Evolutionary conservation across 805 yeast genomes (phyloP), one percentile per base, ranked within the genome.

Genomic region (Candida anglica): DNA sequence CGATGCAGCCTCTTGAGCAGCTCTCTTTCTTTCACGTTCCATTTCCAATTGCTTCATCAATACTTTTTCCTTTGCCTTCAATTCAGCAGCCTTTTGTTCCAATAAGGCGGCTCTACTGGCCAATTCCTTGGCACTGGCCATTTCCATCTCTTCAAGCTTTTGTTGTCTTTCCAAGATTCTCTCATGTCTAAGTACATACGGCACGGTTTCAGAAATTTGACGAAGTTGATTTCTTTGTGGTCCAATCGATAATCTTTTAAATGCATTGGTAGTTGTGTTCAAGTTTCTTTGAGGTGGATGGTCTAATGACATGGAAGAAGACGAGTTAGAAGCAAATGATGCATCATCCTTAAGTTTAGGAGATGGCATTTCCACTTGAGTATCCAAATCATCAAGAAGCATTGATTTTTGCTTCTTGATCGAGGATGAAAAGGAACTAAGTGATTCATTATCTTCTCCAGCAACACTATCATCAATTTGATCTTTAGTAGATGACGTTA

Each of bases 131-230:
- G 91, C 93, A 34, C 85, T 76, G 42, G 80, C 81, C 49, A 81
- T 80, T 54, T 85, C 94, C 60, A 85, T 60, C 46, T 84, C 87
- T 53, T 84, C 89, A 32, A 85, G 62, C 59, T 81, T 84, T 38
- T 79, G 86, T 50, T 85, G 89, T 56, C 85, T 79, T 33, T 82
- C 81, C 43, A 78, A 60, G 37, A 84, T 73, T 37, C 82, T 73
- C 56, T 85, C 91, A 55, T 84, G 91, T 52, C 86, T 74, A 41
- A 85, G 63, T 21, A 83, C 81, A 46, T 85, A 85, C n/a, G 94
- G 94, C 16, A 85, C 86, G 1, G 93, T 85, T 51, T 83, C 91
- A 27, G 88, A 80, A 36, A 85, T 78, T 50, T 80, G 84, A 52
- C 94, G 70, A 43, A 85, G 63, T 57, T 82, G 85, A 43, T 70